phyloP scores from a whole-genome alignment of 768 basidiomycete species.

The Zangia roseola region DNA sequence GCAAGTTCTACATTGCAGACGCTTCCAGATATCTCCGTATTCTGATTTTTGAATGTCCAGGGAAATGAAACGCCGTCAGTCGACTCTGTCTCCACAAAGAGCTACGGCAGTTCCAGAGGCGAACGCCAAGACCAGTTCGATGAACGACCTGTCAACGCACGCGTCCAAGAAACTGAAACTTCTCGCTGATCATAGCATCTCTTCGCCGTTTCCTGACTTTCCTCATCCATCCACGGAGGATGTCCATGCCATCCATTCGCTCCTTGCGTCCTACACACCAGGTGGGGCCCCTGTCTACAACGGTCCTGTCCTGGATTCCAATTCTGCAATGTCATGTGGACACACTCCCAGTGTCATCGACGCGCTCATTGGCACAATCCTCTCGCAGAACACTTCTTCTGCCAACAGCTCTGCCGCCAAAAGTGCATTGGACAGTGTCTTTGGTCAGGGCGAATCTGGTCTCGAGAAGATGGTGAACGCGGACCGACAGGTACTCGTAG shows the following conservation, averaged over 20 bases:
- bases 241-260: constrained; percentile 37
- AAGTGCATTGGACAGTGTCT: constrained; percentile 42
- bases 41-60: background rate
- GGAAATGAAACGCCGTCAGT: constrained; percentile 16
- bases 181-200: constrained; percentile 38
- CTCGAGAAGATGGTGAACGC: constrained; percentile 50
- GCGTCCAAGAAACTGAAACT: constrained; percentile 50
- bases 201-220: constrained; percentile 50
- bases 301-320: constrained; percentile 22
- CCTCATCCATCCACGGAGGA: constrained; percentile 44
- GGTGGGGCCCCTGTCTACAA: constrained; percentile 31
- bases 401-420: constrained; percentile 53
- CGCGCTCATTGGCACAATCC: constrained; percentile 54
- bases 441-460: constrained; percentile 44
- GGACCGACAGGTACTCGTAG: constrained; percentile 40
- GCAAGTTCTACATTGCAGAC: too few species aligned
- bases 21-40: too few species aligned
- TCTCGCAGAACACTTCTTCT: constrained; percentile 59
- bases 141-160: constrained; percentile 9
- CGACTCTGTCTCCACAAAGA: constrained; percentile 5
- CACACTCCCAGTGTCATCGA: constrained; percentile 55
- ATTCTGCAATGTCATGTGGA: constrained; percentile 47
- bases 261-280: constrained; percentile 41
- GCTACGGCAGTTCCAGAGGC: background rate
- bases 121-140: background rate